Evolutionary conservation across 2,329 filamentous ascomycete species (phyloP), one percentile per base, ranked within the genome.

Genomic region (Alternaria ethzedia): DNA sequence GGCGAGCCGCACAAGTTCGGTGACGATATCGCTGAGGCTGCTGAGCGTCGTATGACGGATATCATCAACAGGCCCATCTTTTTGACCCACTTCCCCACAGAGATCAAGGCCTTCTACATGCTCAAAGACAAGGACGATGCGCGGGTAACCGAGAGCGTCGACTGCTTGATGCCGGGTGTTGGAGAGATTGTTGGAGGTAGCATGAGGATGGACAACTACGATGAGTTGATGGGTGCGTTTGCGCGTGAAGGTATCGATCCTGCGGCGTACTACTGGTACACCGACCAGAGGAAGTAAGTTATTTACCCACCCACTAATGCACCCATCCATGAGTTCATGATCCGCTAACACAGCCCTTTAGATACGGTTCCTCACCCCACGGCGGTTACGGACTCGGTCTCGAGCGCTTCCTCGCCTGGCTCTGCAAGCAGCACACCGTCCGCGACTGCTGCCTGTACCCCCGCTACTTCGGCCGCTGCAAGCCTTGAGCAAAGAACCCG

Each of bases 101-200:
- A 95, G 83, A 97, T 99, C 86, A 99, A 99, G 86, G 92, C 96
- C 2, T 99, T 99, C 82, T 99, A 99, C 87, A 99, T 99, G 96
- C 91, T 94, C 83, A 94, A 91, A 82, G 96, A 95, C 73, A 85
- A 86, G 46, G 82, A 87, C 28, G 96, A 99, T 78, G 83, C 82
- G 28, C 88, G 94, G 25, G 93, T 97, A 26, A 99, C 96, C 0
- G 95, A 99, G 86, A 93, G 89, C 66, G 95, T 98, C 13, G 96
- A 99, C 70, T 87, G 88, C 63, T 79, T 91, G 66, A 91, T 99
- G 94, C 96, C 96, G 11, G 93, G 93, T 71, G 96, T 99, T 25
- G 96, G 96, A 64, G 96, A 98, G 85, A 97, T 98, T 76, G 94
- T 98, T 3, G 95, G 96, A 66, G 96, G 95, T 6, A 94, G 90